Conservation (phyloP, 2,329 filamentous ascomycete species). For the Fusarium scirpi region DNA sequence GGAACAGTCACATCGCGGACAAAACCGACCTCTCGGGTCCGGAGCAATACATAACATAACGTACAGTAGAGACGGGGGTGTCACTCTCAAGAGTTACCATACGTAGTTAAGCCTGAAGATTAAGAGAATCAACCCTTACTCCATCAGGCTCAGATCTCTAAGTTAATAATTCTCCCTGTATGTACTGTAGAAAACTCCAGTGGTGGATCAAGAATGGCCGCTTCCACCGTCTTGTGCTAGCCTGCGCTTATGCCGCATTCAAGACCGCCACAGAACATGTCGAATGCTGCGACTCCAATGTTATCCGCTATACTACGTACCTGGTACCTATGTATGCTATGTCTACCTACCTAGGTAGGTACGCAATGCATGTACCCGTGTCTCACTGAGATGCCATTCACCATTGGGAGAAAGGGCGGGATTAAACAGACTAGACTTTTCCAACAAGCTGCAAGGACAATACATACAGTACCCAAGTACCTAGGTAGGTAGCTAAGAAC, state of each 20-base stretch:
- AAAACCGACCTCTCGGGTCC: constrained; percentile 48
- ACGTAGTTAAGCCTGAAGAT: constrained; percentile 24
- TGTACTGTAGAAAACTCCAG: not conserved
- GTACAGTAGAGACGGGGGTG: constrained; percentile 25
- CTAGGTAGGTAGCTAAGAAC: not conserved
- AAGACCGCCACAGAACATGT: constrained; percentile 28
- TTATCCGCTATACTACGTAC: constrained; percentile 18
- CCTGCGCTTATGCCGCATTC: constrained; percentile 10
- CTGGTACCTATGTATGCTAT: too few species aligned
- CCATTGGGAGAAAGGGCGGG: not conserved
- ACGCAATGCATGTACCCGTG: constrained; percentile 18
- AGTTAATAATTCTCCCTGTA: not conserved
- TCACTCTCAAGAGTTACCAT: constrained; percentile 2
- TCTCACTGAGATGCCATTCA: constrained; percentile 37
- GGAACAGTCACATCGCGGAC: constrained; percentile 16
- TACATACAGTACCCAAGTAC: not conserved
- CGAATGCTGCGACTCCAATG: constrained; percentile 30
- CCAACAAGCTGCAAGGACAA: not conserved
- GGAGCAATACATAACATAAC: not conserved
- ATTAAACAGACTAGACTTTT: not conserved
- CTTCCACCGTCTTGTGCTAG: constrained; percentile 13
- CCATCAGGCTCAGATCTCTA: not conserved
- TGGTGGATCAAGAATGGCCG: constrained; percentile 11
- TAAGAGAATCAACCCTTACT: not conserved
- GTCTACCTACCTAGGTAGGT: not conserved